A percentile compares a stretch with the other conserved stretches of the same genome.
Conservation (phyloP, 2,329 filamentous ascomycete genomes). For the Hypomyces rosellus region DNA sequence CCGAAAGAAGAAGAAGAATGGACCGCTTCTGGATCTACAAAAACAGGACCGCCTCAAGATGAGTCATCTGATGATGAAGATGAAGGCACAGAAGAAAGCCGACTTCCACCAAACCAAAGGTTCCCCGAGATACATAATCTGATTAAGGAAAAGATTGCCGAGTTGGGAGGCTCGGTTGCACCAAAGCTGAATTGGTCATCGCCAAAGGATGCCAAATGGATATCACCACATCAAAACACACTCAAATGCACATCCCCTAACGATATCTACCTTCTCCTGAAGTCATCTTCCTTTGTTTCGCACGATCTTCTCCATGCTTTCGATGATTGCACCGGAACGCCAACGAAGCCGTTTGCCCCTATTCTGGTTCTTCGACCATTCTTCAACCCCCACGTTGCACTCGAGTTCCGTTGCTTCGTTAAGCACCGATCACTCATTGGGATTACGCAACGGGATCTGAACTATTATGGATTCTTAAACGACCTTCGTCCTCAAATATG, state of each 20-base stretch:
- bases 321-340: constrained; percentile 52
- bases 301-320: constrained; percentile 94
- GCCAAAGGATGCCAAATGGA: constrained; percentile 94
- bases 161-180: constrained; percentile 77
- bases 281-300: constrained; percentile 89
- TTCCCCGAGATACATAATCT: constrained; percentile 68
- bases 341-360: constrained; percentile 54
- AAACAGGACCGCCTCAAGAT: constrained; percentile 28
- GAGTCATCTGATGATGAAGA: constrained; percentile 44
- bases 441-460: constrained; percentile 83
- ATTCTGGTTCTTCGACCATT: constrained; percentile 82
- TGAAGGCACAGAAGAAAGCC: constrained; percentile 37
- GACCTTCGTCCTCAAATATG: constrained; percentile 59
- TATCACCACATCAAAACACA: constrained; percentile 75
- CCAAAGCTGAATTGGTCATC: constrained; percentile 98
- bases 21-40: constrained; percentile 28
- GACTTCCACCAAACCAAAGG: constrained; percentile 45
- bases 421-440: constrained; percentile 73
- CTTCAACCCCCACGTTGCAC: constrained; percentile 79
- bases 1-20: constrained; percentile 49
- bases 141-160: constrained; percentile 70
- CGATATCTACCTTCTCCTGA: constrained; percentile 89
- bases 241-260: constrained; percentile 85
- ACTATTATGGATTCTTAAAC: constrained; percentile 77
- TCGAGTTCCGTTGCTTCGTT: constrained; percentile 96